Conservation (phyloP, 768 basidiomycete genomes). For the Amanita rubescens region DNA sequence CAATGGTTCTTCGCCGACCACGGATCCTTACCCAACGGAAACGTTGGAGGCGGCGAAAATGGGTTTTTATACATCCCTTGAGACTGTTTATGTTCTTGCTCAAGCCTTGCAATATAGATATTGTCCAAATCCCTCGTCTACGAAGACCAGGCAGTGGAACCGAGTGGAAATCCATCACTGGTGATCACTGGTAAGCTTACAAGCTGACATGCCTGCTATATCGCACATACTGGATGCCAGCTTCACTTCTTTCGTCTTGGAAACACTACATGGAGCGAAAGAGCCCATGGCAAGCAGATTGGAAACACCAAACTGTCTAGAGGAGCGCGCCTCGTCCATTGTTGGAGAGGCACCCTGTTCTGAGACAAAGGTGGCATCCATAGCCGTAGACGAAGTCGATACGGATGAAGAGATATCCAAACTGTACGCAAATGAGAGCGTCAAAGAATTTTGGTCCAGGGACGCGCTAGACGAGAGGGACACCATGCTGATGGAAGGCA, state of each 20-base stretch:
- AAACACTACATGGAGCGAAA: background rate
- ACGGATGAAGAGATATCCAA: background rate
- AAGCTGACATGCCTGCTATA: background rate
- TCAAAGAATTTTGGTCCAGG: background rate
- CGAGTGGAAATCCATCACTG: background rate
- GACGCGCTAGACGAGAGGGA: constrained; percentile 1
- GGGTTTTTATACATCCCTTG: background rate
- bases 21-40: background rate
- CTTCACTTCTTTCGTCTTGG: background rate
- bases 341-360: background rate
- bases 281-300: background rate
- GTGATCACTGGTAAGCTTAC: background rate
- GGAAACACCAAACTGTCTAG: too few species aligned
- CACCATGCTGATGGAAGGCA: constrained; percentile 7
- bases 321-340: background rate
- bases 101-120: background rate
- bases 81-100: background rate
- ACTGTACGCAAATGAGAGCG: background rate
- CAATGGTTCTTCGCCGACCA: background rate
- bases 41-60: constrained; percentile 4
- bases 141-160: background rate
- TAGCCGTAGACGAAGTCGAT: background rate
- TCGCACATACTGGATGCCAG: background rate
- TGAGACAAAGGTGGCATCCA: background rate
- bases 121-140: constrained; percentile 1